Conservation (phyloP, 495 filamentous ascomycete species). For the Poronia punctata region DNA sequence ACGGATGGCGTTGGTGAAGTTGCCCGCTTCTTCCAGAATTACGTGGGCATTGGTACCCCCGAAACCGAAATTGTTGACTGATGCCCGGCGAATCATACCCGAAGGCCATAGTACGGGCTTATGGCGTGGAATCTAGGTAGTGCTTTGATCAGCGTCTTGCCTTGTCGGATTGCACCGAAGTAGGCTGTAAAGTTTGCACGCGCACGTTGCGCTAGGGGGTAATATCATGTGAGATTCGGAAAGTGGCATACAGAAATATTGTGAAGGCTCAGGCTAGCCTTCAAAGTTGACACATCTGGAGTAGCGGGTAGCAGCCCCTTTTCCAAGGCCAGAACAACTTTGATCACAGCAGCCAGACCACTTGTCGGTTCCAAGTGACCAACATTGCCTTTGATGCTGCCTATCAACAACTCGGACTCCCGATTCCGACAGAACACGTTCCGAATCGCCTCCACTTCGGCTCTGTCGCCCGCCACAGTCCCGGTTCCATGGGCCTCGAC, state of each 20-base stretch:
- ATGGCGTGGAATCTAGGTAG: slow-evolving; percentile 6
- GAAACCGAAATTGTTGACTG: slow-evolving; percentile 31
- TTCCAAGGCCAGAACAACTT: slow-evolving; percentile 39
- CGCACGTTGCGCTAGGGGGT: background rate
- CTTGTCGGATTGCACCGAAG: too few species aligned
- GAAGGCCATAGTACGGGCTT: slow-evolving; percentile 14
- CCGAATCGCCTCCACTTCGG: slow-evolving; percentile 28
- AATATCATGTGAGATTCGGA: too few species aligned
- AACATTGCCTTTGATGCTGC: slow-evolving; percentile 39
- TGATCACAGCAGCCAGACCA: slow-evolving; percentile 44
- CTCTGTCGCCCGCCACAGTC: slow-evolving; percentile 30
- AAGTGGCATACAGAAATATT: too few species aligned
- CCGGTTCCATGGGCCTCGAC: slow-evolving; percentile 29
- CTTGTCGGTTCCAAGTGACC: slow-evolving; percentile 42
- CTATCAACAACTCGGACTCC: slow-evolving; percentile 35
- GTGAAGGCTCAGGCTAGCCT: slow-evolving; percentile 37
- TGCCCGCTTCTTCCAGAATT: slow-evolving; percentile 16
- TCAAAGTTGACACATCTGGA: slow-evolving; percentile 35
- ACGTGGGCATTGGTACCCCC: slow-evolving; percentile 24
- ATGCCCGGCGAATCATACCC: slow-evolving; percentile 30
- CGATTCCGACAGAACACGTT: slow-evolving; percentile 23
- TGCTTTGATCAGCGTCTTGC: background rate
- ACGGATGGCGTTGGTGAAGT: too few species aligned
- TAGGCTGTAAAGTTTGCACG: too few species aligned
- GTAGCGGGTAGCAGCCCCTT: slow-evolving; percentile 31